Conservation (phyloP, 148 eudicot species). For the Diospyros lotus region DNA sequence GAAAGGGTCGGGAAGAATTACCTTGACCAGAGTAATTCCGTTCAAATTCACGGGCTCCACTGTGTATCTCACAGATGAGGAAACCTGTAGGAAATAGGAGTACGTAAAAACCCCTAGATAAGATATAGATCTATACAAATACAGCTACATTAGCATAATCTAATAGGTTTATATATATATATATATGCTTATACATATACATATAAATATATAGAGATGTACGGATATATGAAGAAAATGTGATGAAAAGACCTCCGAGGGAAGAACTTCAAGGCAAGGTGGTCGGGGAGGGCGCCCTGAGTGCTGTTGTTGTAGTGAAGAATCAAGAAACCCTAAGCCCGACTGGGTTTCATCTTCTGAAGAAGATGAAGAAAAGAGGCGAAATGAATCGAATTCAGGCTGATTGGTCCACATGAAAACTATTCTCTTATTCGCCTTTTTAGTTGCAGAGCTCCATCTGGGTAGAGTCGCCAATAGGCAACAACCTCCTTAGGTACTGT, state of each 20-base stretch:
- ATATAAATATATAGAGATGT: background rate
- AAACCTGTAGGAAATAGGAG: slow-evolving; percentile 36
- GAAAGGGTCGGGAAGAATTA: slow-evolving; percentile 12
- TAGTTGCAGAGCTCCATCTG: too few species aligned
- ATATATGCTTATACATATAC: too few species aligned
- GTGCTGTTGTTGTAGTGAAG: slow-evolving; percentile 21
- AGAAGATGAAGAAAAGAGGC: slow-evolving; percentile 50
- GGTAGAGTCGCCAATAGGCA: too few species aligned
- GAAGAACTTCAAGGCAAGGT: slow-evolving; percentile 70
- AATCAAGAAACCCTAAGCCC: slow-evolving; percentile 52
- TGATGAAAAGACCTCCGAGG: slow-evolving; percentile 54
- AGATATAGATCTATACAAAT: background rate
- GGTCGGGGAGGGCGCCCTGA: slow-evolving; percentile 59
- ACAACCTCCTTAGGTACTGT: too few species aligned
- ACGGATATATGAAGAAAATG: background rate
- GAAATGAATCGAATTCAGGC: slow-evolving; percentile 34
- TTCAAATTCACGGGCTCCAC: slow-evolving; percentile 66
- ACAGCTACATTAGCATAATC: too few species aligned
- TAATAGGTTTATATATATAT: too few species aligned
- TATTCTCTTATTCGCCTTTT: too few species aligned
- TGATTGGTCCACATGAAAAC: slow-evolving; percentile 23
- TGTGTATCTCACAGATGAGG: slow-evolving; percentile 49
- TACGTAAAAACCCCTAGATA: slow-evolving; percentile 2
- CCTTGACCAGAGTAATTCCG: slow-evolving; percentile 73
- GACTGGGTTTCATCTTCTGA: slow-evolving; percentile 30